Evolutionary conservation across 805 yeast genomes (phyloP), one percentile per base, ranked within the genome.

Genomic region (Spencermartinsiella europaea): DNA sequence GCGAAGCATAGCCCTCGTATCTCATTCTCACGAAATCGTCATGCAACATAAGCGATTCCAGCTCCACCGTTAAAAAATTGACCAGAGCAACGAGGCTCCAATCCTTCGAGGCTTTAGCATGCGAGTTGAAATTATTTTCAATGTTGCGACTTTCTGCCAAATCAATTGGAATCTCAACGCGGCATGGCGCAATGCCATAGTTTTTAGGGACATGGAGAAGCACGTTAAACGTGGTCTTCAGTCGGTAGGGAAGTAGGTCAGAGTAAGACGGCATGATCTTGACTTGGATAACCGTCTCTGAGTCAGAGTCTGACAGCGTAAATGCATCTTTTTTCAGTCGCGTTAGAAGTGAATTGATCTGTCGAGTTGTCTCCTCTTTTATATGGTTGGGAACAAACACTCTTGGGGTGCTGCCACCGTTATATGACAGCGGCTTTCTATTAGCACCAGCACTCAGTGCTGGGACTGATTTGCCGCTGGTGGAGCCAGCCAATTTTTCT

Each of bases 21-120:
- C n/a, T 15, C 10, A 20, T 37, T 25, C 12, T 25, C 31, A 25
- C 31, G 12, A 25, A 25, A 12, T 25, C 31, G 25, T 28, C 34
- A 7, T 21, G 14, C 14, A 55, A 48, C 33, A 55, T 53, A 33
- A 56, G 42, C 31, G 21, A 20, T 20, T 48, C 53, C 14, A 51
- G 31, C 39, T 55, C 46, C 8, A 34, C 44, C 4, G 45, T 38
- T 31, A 56, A 25, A 41, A 46, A 56, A 40, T 56, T 56, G 22
- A 56, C 28, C 40, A 53, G 44, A 8, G 60, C 45, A 15, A 53
- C 10, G 21, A 54, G 35, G 5, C 54, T 42, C 59, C 59, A 55
- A 17, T 40, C 28, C n/a, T 33, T 38, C 35, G 28, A 36, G 22
- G 40, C 40, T 25, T 38, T 15, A 4, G 60, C 59, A 28, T 53